Evolutionary conservation across 768 basidiomycete genomes (phyloP).

Genomic region (Exidia glandulosa): DNA sequence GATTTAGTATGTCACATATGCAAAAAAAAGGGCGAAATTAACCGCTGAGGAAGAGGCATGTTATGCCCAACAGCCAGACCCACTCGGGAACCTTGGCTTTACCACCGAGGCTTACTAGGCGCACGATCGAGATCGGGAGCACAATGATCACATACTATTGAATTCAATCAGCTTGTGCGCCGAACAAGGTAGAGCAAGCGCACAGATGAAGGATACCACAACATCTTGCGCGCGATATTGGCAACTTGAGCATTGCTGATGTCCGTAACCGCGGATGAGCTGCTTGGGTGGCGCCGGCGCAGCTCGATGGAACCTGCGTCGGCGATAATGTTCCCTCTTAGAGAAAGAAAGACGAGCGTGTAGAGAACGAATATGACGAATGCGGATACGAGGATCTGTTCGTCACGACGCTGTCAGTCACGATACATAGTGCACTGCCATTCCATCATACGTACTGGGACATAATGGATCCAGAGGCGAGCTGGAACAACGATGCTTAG

Average conservation of each 20-base stretch:
- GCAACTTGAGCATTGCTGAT: neutral
- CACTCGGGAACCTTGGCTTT: neutral
- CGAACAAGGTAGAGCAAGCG: no score
- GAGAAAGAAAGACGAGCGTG: neutral
- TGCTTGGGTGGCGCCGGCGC: neutral
- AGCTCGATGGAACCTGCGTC: neutral
- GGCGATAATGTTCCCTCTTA: neutral
- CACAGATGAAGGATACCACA: neutral
- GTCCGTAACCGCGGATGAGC: neutral
- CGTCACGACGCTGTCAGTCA: neutral
- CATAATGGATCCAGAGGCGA: neutral
- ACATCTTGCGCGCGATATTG: neutral
- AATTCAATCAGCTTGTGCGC: no score
- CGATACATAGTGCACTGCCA: neutral
- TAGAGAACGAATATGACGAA: neutral
- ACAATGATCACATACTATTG: neutral
- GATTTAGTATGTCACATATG: no score
- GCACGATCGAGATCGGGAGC: neutral
- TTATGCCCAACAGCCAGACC: neutral
- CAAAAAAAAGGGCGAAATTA: no score
- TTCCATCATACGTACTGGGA: neutral
- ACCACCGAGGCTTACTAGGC: neutral
- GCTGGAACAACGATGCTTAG: neutral
- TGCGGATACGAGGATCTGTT: neutral
- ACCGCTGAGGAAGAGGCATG: neutral